A percentile compares a stretch with the other conserved stretches of the same genome.
These are phyloP conservation scores for Trichoderma sp. DNA, from an alignment of 2,329 filamentous ascomycete species.

Conservation along the genomic window DNA sequence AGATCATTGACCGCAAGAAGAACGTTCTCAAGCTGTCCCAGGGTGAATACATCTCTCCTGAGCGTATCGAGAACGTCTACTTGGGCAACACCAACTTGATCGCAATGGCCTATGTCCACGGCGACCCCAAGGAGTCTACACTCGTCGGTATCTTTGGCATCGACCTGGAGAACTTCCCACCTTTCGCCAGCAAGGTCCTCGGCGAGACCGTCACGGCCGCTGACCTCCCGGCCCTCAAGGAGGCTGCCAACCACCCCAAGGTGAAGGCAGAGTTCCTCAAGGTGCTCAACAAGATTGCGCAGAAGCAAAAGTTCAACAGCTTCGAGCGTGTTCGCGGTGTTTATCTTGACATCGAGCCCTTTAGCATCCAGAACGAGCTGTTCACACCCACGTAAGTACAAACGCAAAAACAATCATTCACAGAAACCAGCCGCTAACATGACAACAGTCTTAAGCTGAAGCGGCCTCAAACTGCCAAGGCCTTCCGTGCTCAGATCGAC, in stretches of 20 bases:
- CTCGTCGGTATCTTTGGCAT: conserved; percentile 87
- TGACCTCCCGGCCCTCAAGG: conserved; percentile 65
- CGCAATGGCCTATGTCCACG: conserved; percentile 83
- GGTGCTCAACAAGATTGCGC: conserved; percentile 74
- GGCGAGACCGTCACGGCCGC: conserved; percentile 61
- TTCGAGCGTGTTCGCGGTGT: conserved; percentile 80
- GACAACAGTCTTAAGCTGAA: conserved; percentile 55
- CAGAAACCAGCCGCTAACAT: conserved; percentile 21
- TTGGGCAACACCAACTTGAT: conserved; percentile 76
- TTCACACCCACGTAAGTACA: conserved; percentile 77
- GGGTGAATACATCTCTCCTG: conserved; percentile 96
- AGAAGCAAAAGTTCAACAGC: conserved; percentile 84
- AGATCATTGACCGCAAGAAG: conserved; percentile 95
- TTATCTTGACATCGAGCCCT: conserved; percentile 79
- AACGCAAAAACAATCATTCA: neutral
- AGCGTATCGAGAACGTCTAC: conserved; percentile 94
- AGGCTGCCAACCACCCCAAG: conserved; percentile 64
- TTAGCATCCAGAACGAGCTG: conserved; percentile 88
- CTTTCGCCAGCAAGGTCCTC: conserved; percentile 74
- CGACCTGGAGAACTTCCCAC: conserved; percentile 78
- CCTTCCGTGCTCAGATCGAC: conserved; percentile 52
- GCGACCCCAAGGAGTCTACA: conserved; percentile 76
- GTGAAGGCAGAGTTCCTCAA: conserved; percentile 73
- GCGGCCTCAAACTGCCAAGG: conserved; percentile 54
- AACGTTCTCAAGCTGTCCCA: conserved; percentile 98